A percentile compares a stretch with the other conserved stretches of the same genome.
Conservation (phyloP, 352 stramenopile species). For the Pythium guiyangense region DNA sequence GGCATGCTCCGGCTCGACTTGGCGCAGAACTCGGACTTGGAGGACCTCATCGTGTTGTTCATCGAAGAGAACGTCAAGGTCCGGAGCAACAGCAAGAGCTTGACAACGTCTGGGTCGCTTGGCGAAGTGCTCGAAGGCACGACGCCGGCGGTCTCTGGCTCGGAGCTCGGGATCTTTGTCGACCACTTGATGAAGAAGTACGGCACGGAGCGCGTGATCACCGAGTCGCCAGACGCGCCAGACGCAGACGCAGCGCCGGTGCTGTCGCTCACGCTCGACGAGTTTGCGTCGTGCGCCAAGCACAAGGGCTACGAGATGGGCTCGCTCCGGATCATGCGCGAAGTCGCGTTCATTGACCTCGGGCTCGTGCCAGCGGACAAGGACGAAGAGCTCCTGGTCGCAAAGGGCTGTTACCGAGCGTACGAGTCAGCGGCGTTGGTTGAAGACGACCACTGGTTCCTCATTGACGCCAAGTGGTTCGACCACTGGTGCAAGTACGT, state of each 20-base stretch:
- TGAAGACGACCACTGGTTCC: constrained; percentile 82
- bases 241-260: constrained; percentile 22
- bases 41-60: constrained; percentile 54
- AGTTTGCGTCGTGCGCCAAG: constrained; percentile 62
- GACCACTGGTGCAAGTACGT: constrained; percentile 86
- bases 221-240: constrained; percentile 14
- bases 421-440: constrained; percentile 64
- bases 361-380: constrained; percentile 67
- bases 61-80: constrained; percentile 56
- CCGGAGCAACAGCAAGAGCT: constrained; percentile 39
- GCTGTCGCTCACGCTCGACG: constrained; percentile 51
- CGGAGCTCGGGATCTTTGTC: constrained; percentile 75
- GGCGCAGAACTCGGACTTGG: constrained; percentile 67
- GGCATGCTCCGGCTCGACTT: constrained; percentile 81
- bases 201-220: constrained; percentile 29
- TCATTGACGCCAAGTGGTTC: constrained; percentile 83
- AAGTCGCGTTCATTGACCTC: constrained; percentile 81
- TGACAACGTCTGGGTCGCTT: constrained; percentile 39
- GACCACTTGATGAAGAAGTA: constrained; percentile 66
- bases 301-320: constrained; percentile 78
- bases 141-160: constrained; percentile 71
- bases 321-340: constrained; percentile 75
- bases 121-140: constrained; percentile 49
- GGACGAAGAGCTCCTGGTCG: constrained; percentile 73
- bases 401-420: constrained; percentile 66